phyloP scores from a whole-genome alignment of 2,329 filamentous ascomycete genomes.

The Fusarium verrucosum region DNA sequence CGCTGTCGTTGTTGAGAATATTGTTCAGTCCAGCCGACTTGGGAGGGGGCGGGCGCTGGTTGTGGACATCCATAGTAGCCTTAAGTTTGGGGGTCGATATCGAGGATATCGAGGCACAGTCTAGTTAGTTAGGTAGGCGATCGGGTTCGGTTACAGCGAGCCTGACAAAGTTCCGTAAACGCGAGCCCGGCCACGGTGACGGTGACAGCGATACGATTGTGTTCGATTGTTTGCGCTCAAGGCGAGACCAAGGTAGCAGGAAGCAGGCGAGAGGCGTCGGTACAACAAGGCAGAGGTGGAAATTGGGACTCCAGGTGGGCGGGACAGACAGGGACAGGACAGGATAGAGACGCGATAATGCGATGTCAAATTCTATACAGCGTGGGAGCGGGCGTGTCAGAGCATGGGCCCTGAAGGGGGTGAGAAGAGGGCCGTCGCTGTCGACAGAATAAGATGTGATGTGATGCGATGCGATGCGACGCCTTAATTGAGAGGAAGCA shows the following conservation, averaged over 20 bases:
- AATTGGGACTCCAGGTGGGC: constrained; percentile 4
- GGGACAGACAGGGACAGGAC: background rate
- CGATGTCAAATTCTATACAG: constrained; percentile 6
- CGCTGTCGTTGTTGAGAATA: constrained; percentile 52
- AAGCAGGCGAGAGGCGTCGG: constrained; percentile 14
- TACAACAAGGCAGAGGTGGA: constrained; percentile 9
- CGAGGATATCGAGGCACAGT: constrained; percentile 19
- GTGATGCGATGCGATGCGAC: constrained; percentile 4
- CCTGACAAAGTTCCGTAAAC: constrained; percentile 10
- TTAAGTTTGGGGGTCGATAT: constrained; percentile 11
- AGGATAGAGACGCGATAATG: constrained; percentile 20
- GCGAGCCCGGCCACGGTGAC: background rate
- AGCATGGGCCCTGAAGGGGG: constrained; percentile 24
- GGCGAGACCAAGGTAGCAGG: constrained; percentile 8
- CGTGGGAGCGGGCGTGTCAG: constrained; percentile 30
- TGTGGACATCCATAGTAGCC: constrained; percentile 44
- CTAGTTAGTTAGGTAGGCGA: too few relatives aligned
- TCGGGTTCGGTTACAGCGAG: constrained; percentile 11
- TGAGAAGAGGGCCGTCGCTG: background rate
- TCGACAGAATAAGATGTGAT: background rate
- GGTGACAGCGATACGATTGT: background rate
- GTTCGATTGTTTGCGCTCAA: constrained; percentile 8
- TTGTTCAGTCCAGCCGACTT: constrained; percentile 52
- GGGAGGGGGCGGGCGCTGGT: constrained; percentile 42
- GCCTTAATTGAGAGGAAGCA: constrained; percentile 10